Evolutionary conservation across 2,329 filamentous ascomycete species (phyloP), one percentile per base, ranked within the genome.

Genomic region (Botrytis squamosa): DNA sequence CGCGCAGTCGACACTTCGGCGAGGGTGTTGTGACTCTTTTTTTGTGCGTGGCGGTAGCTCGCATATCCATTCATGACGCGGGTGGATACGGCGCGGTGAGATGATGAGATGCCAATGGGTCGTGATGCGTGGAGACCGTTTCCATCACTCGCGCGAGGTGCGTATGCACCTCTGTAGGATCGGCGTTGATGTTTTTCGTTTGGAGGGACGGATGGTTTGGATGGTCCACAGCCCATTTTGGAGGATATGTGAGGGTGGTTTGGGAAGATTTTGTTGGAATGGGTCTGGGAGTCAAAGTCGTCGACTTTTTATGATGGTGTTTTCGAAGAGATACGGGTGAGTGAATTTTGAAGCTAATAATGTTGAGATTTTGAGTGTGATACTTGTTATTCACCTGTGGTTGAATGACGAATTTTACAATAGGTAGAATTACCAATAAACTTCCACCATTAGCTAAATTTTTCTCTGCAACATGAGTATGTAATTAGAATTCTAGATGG

Each of bases 11-110:
- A 25, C 7, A 40, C 36, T 16, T 40, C 14, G 6, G 12, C 1
- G 2, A 18, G 5, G 1, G 6, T 40, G 22, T n/a, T 8, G 1
- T 2, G 25, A 12, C 2, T 10, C 1, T 42, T 16, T 42, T 6
- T 64, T 44, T 64, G 60, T 5, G 16, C 14, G 29, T 67, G 44
- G 22, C 22, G 36, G 33, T 22, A 52, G 44, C 16, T 14, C 7
- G 44, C 10, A 33, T 67, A 20, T 16, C 4, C n/a, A 4, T 67
- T 40, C 12, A 18, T n/a, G 5, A 49, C 22, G 12, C 44, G 29
- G 14, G 22, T 38, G 55, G 52, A 57, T 16, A 14, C 33, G 1
- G 25, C 14, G 14, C 25, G 46, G 14, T 20, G 36, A 1, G 36
- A 40, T 12, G 25, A 38, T 40, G 16, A 7, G 36, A 68, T 4